phyloP scores from a whole-genome alignment of 768 basidiomycete species.

The Mrakia frigida region DNA sequence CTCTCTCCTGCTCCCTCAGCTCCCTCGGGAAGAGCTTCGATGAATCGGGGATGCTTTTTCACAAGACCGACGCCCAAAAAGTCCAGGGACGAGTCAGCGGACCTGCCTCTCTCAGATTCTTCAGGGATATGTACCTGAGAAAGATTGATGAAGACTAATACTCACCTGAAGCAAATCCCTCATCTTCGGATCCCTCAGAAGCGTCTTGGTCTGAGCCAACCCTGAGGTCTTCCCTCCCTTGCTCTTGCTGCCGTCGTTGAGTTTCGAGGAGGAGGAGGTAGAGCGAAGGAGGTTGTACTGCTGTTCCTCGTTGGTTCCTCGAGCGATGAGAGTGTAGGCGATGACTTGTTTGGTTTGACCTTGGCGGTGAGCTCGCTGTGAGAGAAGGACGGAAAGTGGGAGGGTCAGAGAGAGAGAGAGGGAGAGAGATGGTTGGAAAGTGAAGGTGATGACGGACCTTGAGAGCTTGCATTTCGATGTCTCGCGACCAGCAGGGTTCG shows the following conservation, averaged over 20 bases:
- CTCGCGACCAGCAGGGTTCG: slow-evolving; percentile 15
- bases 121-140: too few relatives aligned
- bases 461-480: slow-evolving; percentile 14
- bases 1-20: not conserved
- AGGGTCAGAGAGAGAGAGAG: not conserved
- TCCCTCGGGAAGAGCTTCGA: not conserved
- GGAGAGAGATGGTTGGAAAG: not conserved
- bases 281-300: slow-evolving; percentile 12
- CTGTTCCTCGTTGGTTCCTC: slow-evolving; percentile 9
- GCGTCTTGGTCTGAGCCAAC: not conserved
- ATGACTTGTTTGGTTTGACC: slow-evolving; percentile 7
- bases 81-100: too few relatives aligned
- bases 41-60: not conserved
- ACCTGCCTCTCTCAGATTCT: too few relatives aligned
- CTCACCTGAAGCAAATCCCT: slow-evolving; percentile 11
- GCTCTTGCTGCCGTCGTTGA: not conserved
- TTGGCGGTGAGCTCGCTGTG: slow-evolving; percentile 7
- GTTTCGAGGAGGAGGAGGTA: not conserved
- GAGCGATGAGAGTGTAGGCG: slow-evolving; percentile 14
- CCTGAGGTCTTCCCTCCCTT: not conserved
- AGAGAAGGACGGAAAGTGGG: not conserved
- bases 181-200: slow-evolving; percentile 3
- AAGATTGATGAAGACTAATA: not conserved
- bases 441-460: not conserved
- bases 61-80: too few relatives aligned